Evolutionary conservation across 768 basidiomycete species (phyloP), one percentile per base, ranked within the genome.

Genomic region (Serendipita indica): DNA sequence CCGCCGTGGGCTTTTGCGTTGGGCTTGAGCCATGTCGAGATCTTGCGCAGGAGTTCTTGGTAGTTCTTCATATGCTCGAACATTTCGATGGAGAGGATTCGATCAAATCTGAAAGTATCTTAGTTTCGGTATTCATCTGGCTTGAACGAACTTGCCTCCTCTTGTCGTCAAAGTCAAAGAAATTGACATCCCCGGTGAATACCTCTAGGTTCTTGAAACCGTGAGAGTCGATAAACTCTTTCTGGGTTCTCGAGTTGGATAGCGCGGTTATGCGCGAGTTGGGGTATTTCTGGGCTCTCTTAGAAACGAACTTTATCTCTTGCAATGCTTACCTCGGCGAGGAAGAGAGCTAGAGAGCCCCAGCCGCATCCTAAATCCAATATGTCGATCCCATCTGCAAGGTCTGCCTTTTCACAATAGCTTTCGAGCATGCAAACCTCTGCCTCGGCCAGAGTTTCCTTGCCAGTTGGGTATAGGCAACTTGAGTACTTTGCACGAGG

Each of bases 31-130:
- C 83, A 87, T 6, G 75, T 77, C 1, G 80, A 76, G 30, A 84
- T 67, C 65, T 85, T 85, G 57, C 71, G 68, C 60, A 85, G 71
- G 6, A 86, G 75, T 6, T 69, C 66, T 58, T 82, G 71, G 69
- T 85, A 85, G 65, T 83, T 83, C 69, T 84, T 84, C 82, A 84
- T 83, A 66, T 85, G 83, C 64, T 84, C 82, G 63, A 84, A 82
- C 80, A 83, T 82, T 78, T 85, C 84, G 56, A 86, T 83, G 2
- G 80, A 82, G 13, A 86, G 65, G 57, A 85, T 80, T 59, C 82
- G 75, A 64, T 85, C 82, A 67, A 87, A 86, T 58, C 81, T 84
- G 57, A 5, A n/a, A n/a, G n/a, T n/a, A 14, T 3, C 4, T 32
- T 33, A 43, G 33, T 13, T 28, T 33, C 6, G 33, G 34, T 13